A percentile compares a stretch with the other conserved stretches of the same genome.
Conservation (phyloP, 768 basidiomycete genomes). For the Galerina marginata region DNA sequence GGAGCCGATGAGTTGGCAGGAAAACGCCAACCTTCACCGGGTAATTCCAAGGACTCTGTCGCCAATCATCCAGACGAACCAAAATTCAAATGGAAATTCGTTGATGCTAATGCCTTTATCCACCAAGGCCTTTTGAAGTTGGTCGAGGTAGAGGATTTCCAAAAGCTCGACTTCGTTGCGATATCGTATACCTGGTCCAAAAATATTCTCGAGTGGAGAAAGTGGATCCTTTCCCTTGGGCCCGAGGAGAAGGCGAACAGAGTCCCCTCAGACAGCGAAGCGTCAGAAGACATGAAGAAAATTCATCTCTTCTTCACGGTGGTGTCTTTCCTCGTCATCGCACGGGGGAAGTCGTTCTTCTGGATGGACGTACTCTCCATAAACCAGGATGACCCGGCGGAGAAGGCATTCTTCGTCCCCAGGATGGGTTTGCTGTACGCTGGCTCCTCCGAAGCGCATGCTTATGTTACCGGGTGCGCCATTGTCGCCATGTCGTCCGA, state of each 20-base stretch:
- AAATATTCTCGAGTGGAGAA: slow-evolving; percentile 14
- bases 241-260: neutral
- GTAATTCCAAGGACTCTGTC: too few relatives aligned
- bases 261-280: neutral
- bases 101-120: slow-evolving; percentile 14
- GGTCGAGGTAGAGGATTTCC: slow-evolving; percentile 8
- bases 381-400: slow-evolving; percentile 6
- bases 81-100: slow-evolving; percentile 12
- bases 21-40: too few relatives aligned
- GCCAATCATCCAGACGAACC: too few relatives aligned
- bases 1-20: too few relatives aligned
- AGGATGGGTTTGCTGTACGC: slow-evolving; percentile 14
- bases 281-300: slow-evolving; percentile 9
- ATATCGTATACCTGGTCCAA: slow-evolving; percentile 16
- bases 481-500: slow-evolving; percentile 9
- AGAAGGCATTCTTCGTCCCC: slow-evolving; percentile 13
- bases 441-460: slow-evolving; percentile 8
- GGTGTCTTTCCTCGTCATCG: slow-evolving; percentile 12
- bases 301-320: slow-evolving; percentile 16
- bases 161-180: slow-evolving; percentile 9
- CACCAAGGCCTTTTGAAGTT: slow-evolving; percentile 8
- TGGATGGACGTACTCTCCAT: slow-evolving; percentile 16
- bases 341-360: slow-evolving; percentile 1
- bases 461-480: slow-evolving; percentile 2
- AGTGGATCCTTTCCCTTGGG: slow-evolving; percentile 11